Evolutionary conservation across 1,284 basidiomycete species (phyloP).

Genomic region (Rhizopogon hawkerae): DNA sequence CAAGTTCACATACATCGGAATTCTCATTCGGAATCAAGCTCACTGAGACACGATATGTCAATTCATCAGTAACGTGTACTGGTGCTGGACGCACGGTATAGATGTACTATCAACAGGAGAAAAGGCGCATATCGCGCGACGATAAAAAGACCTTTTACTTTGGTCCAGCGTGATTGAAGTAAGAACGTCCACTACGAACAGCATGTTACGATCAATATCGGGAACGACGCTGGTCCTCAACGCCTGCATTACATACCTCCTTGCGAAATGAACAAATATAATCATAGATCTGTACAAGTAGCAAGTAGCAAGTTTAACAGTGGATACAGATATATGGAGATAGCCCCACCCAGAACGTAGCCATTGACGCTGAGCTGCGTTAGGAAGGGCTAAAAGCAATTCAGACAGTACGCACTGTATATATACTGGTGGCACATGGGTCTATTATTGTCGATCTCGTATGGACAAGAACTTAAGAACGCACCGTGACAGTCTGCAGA

Average conservation of each 20-base stretch:
- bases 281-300: background rate
- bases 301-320: background rate
- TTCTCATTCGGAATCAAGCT: background rate
- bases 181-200: background rate
- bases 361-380: background rate
- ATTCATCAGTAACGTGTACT: background rate
- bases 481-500: background rate
- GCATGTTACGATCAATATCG: background rate
- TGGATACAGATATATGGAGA: background rate
- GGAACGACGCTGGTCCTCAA: background rate
- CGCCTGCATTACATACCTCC: background rate
- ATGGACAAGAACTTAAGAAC: background rate
- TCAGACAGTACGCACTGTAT: background rate
- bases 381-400: background rate
- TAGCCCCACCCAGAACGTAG: background rate
- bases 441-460: background rate
- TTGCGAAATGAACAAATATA: background rate
- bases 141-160: background rate
- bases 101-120: background rate
- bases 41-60: background rate
- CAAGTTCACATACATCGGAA: background rate
- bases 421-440: background rate
- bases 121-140: background rate
- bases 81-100: background rate
- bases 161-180: background rate